These are phyloP conservation scores for Helotiales sp. DNA, from an alignment of 2,329 filamentous ascomycete species.

Conservation along the genomic window DNA sequence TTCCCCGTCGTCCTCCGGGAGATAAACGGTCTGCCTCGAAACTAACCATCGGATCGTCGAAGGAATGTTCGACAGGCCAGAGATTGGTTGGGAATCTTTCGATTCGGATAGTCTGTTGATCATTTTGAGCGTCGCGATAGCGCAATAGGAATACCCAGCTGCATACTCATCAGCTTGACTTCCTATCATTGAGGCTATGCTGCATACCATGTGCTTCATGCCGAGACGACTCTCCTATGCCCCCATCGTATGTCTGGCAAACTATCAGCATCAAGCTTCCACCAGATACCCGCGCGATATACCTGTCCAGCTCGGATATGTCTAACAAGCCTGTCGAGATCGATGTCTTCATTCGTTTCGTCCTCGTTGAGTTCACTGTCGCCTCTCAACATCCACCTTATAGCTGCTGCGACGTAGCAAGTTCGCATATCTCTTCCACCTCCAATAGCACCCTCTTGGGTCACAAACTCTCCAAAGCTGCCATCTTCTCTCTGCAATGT, in stretches of 20 bases:
- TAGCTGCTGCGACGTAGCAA: conserved; percentile 79
- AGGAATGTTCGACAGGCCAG: conserved; percentile 38
- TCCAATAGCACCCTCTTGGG: conserved; percentile 56
- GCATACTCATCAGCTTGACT: conserved; percentile 19
- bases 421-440: conserved; percentile 85
- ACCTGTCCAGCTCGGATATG: conserved; percentile 70
- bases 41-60: conserved; percentile 55
- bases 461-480: conserved; percentile 84
- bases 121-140: conserved; percentile 73
- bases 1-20: conserved; percentile 45
- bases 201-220: conserved; percentile 36
- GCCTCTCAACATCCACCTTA: conserved; percentile 79
- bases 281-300: conserved; percentile 20
- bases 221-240: conserved; percentile 34
- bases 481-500: conserved; percentile 79
- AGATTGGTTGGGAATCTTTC: conserved; percentile 1
- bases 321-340: conserved; percentile 66
- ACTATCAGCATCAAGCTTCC: conserved; percentile 13
- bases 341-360: conserved; percentile 72
- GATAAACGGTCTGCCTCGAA: conserved; percentile 63
- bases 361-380: conserved; percentile 55
- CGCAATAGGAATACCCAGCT: conserved; percentile 93
- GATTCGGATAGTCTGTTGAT: conserved; percentile 42
- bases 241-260: conserved; percentile 35
- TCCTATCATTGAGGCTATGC: neutral